Percentiles rank a stretch among this genome's conserved stretches.
Conservation (phyloP, 345 rosid genomes). For the Salix udensis region DNA sequence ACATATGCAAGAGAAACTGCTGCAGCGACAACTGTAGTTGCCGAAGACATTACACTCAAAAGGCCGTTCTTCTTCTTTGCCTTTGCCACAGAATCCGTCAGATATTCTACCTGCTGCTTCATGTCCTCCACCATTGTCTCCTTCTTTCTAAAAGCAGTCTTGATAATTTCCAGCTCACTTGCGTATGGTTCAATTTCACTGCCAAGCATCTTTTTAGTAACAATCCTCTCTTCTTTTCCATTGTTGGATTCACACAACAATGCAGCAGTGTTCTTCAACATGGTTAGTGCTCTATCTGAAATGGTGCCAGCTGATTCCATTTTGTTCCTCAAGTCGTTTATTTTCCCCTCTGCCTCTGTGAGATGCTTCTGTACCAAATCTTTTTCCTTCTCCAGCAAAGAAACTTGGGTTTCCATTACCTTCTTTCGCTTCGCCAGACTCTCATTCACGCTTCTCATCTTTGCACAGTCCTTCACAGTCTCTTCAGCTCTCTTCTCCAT, state of each 20-base stretch:
- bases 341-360: conserved; percentile 29
- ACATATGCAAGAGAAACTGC: conserved; percentile 58
- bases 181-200: conserved; percentile 33
- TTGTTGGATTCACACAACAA: conserved; percentile 30
- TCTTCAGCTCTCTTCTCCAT: conserved; percentile 41
- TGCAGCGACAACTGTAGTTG: conserved; percentile 62
- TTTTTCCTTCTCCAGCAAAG: conserved; percentile 40
- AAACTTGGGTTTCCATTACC: conserved; percentile 28
- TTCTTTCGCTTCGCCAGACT: conserved; percentile 28
- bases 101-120: conserved; percentile 47
- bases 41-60: conserved; percentile 63
- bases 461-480: conserved; percentile 31
- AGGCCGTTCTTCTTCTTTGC: conserved; percentile 55
- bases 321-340: conserved; percentile 38
- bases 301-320: conserved; percentile 31
- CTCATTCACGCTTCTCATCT: conserved; percentile 27
- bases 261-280: conserved; percentile 52
- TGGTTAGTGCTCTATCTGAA: conserved; percentile 35
- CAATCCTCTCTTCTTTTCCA: conserved; percentile 14
- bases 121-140: conserved; percentile 48
- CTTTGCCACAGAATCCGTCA: conserved; percentile 46
- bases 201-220: conserved; percentile 27
- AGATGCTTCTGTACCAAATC: conserved; percentile 38
- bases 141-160: conserved; percentile 47
- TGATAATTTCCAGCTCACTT: conserved; percentile 47